Evolutionary conservation across 768 basidiomycete species (phyloP).

Genomic region (Tulasnella sp.): DNA sequence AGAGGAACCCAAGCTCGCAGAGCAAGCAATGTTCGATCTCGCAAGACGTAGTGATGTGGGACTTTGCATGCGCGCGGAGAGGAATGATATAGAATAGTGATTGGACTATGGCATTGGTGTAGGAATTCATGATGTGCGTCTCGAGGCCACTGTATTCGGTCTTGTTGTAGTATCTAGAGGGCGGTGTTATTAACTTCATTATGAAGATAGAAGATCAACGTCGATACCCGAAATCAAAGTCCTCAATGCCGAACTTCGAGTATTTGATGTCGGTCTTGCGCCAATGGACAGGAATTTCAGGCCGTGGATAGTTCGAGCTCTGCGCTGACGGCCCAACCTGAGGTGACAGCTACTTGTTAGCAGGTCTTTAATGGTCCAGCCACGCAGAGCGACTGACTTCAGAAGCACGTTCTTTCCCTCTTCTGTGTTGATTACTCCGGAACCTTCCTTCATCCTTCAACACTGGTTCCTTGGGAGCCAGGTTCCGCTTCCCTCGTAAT

Average conservation of each 20-base stretch:
- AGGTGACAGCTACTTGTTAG: background rate
- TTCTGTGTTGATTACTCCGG: conserved; percentile 62
- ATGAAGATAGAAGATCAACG: background rate
- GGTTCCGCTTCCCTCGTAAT: conserved; percentile 79
- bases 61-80: conserved; percentile 80
- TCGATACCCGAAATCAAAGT: conserved; percentile 93
- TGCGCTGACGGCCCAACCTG: background rate
- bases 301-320: background rate
- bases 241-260: conserved; percentile 97
- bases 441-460: conserved; percentile 68
- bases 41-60: conserved; percentile 89
- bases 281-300: conserved; percentile 75
- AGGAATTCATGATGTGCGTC: conserved; percentile 96
- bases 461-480: conserved; percentile 58
- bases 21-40: conserved; percentile 88
- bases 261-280: conserved; percentile 97
- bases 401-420: background rate
- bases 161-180: conserved; percentile 84
- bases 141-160: conserved; percentile 90
- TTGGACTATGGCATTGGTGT: conserved; percentile 90
- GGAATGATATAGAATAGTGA: conserved; percentile 84
- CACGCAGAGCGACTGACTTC: background rate
- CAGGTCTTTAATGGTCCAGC: too few relatives aligned
- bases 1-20: conserved; percentile 93
- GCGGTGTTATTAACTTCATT: background rate